phyloP scores from a whole-genome alignment of 2,329 filamentous ascomycete genomes.

The Nannizziopsis arthrosporioides region DNA sequence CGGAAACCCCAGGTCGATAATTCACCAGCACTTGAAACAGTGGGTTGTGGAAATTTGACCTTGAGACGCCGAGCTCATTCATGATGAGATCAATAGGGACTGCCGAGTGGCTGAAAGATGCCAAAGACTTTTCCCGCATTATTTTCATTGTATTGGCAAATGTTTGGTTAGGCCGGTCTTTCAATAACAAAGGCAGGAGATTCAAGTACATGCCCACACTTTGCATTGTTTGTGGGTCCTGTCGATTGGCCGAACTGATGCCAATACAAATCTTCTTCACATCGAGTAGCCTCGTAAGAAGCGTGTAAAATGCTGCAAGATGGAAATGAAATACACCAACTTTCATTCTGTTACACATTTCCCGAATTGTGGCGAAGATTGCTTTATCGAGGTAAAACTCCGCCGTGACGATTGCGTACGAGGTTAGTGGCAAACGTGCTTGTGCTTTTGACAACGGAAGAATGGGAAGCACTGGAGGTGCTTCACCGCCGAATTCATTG shows the following conservation, averaged over 20 bases:
- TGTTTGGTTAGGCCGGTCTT: slow-evolving; percentile 14
- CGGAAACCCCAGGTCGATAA: slow-evolving; percentile 31
- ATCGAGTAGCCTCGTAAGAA: slow-evolving; percentile 28
- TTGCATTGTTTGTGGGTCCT: slow-evolving; percentile 21
- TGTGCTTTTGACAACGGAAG: neutral
- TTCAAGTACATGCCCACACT: slow-evolving; percentile 42
- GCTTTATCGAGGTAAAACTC: neutral
- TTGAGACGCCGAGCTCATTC: slow-evolving; percentile 30
- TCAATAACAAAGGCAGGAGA: slow-evolving; percentile 37
- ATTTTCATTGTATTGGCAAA: slow-evolving; percentile 25
- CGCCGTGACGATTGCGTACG: neutral
- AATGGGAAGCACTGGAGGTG: neutral
- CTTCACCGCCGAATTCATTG: neutral
- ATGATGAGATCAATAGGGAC: slow-evolving; percentile 43
- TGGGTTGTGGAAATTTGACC: slow-evolving; percentile 33
- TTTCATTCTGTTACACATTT: slow-evolving; percentile 17
- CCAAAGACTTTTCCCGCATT: slow-evolving; percentile 20
- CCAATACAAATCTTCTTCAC: slow-evolving; percentile 38
- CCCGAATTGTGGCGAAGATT: slow-evolving; percentile 19
- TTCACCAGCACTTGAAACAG: slow-evolving; percentile 43
- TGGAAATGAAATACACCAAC: slow-evolving; percentile 39
- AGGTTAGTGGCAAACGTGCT: neutral
- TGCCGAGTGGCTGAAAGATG: slow-evolving; percentile 32
- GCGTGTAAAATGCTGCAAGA: slow-evolving; percentile 30
- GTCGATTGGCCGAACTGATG: slow-evolving; percentile 36